Base-by-base conservation (phyloP, 1,284 basidiomycete species). In the Fomitopsis schrenkii region DNA sequence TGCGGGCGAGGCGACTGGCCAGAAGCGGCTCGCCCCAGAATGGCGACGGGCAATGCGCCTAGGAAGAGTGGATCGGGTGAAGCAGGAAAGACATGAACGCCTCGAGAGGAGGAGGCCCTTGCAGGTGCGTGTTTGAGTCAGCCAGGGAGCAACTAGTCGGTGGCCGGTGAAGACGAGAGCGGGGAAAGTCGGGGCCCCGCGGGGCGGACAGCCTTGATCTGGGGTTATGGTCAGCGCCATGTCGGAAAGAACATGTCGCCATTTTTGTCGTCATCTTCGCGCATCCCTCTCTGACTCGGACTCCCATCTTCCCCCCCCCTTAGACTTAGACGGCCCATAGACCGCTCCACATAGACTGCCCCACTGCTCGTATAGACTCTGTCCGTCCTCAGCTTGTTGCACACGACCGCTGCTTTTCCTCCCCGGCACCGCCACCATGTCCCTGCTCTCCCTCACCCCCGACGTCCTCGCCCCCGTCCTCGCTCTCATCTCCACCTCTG, bases 391-490 rank as follows among this genome's bases (percentile, higher is more conserved):
- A n/a, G n/a, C n/a, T n/a, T n/a, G n/a, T n/a, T n/a, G 44, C 46
- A 45, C 44, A 45, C 44, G 44, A 45, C n/a, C 17, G 15, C 44
- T 19, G 7, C 8, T 22, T 45, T 45, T 5, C 19, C 44, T n/a
- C 17, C n/a, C 19, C 44, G 10, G 12, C 46, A 30, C 28, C 15
- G 28, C 28, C 26, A 30, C 48, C 28, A 50, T 50, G 48, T 3
- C 62, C 0, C 59, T 67, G 19, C 62, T 67, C 38, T 19, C 55
- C 30, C 64, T 67, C 59, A 66, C 66, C 52, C 64, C 64, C 61
- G 66, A 67, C 55, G 63, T 67, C 17, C 64, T 67, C 54, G 55
- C 60, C 9, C 53, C 57, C 33, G 59, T 67, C 40, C 63, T 67
- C 22, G n/a, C 53, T 6, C 62, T 60, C 17, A 42, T 67, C 52